A percentile compares a stretch with the other conserved stretches of the same genome.
Evolutionary conservation across 225 moss, liverwort and hornwort species (phyloP).

Genomic region (Takakia lepidozioides): DNA sequence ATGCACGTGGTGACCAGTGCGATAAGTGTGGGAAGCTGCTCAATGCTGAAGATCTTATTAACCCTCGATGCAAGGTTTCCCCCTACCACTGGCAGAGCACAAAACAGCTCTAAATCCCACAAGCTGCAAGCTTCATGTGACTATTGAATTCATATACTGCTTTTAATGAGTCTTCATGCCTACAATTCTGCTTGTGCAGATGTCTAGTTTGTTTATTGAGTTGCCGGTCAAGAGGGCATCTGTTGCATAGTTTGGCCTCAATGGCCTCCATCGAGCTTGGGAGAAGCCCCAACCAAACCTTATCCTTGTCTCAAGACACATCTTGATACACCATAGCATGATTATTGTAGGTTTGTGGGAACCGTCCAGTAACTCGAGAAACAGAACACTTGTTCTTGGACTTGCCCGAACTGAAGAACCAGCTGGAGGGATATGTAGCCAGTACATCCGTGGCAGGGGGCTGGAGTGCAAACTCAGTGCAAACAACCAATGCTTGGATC

Average conservation of each 20-base stretch:
- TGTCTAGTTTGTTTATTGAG: no score
- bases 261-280: not conserved
- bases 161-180: no score
- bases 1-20: conserved; percentile 89
- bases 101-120: no score
- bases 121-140: no score
- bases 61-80: conserved; percentile 74
- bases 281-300: no score
- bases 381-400: conserved; percentile 83
- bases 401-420: conserved; percentile 58
- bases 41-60: conserved; percentile 71
- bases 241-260: not conserved
- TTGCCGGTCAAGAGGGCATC: no score
- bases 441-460: conserved; percentile 62
- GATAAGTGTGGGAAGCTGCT: conserved; percentile 71
- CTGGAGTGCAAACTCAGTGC: conserved; percentile 84
- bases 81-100: no score
- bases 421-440: conserved; percentile 54
- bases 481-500: conserved; percentile 87
- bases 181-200: no score
- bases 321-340: no score
- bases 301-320: no score
- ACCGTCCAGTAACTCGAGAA: conserved; percentile 47
- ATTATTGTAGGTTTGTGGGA: conserved; percentile 48
- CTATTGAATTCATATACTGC: no score